Base-by-base conservation (phyloP, 345 rosid species). In the Brassica incana region DNA sequence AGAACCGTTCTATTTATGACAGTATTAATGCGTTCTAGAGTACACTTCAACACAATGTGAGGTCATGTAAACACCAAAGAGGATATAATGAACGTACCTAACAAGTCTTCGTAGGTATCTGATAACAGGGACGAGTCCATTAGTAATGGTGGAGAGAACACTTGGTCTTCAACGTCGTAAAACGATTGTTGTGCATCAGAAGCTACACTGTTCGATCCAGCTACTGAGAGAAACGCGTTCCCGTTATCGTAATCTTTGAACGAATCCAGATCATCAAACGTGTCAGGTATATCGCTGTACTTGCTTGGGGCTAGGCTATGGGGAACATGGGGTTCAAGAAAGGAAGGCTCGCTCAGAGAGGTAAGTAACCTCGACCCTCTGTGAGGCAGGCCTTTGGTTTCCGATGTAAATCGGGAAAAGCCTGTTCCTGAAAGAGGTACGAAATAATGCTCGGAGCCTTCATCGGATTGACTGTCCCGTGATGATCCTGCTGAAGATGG, bases 81-180 rank as follows among this genome's bases (percentile, higher is more conserved):
- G 35, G 50, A 50, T 1, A 75, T 1, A 75, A 66, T 71, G 23
- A 79, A 82, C 88, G 74, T 89, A 95, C 99, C 99, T 10, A 95
- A 93, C 64, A 95, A 86, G 85, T 95, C 98, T 77, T 95, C 99
- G 71, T 90, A 91, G 50, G 94, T 64, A 82, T 93, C 99, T 1
- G 88, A 80, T 67, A 93, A 81, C 65, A 95, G 72, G 40, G 91
- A 87, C 18, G 94, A 81, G 71, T 91, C 97, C 90, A 90, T 85
- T 52, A 95, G 83, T 75, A 95, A 82, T 84, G 93, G 99, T 60
- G 99, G 98, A 8, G 99, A 95, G 78, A 90, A 90, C 45, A 90
- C 97, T 86, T 88, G 90, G 79, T 87, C 97, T 63, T 93, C 94
- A 74, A 87, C 71, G 50, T 88, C 93, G 81, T 82, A 93, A 80